These are phyloP conservation scores for Beauveria sp. DNA, from an alignment of 2,329 filamentous ascomycete genomes.

Conservation along the genomic window DNA sequence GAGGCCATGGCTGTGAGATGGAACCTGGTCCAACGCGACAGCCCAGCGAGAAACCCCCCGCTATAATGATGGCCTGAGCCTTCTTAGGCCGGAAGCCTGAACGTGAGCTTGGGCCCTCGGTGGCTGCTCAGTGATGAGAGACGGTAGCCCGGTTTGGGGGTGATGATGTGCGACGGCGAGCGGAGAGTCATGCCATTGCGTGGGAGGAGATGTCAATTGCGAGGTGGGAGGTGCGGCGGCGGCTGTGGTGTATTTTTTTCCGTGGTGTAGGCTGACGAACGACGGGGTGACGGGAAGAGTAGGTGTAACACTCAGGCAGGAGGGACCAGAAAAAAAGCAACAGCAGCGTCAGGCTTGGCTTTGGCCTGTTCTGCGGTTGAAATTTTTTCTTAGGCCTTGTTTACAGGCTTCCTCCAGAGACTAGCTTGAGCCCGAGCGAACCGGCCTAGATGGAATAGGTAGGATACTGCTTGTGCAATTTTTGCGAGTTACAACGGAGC, in stretches of 20 bases:
- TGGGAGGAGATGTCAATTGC: slow-evolving; percentile 1
- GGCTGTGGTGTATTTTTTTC: slow-evolving; percentile 4
- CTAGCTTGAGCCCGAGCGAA: background rate
- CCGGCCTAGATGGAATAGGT: background rate
- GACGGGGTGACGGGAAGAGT: background rate
- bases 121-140: slow-evolving; percentile 4
- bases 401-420: background rate
- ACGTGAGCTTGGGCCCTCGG: slow-evolving; percentile 6
- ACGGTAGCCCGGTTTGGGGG: background rate
- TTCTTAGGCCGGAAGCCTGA: slow-evolving; percentile 8
- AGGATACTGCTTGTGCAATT: background rate
- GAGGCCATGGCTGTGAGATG: slow-evolving; percentile 12
- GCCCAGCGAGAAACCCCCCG: slow-evolving; percentile 7
- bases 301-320: background rate
- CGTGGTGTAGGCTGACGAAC: slow-evolving; percentile 1
- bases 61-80: slow-evolving; percentile 11
- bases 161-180: background rate
- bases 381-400: background rate
- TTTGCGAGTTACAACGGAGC: background rate
- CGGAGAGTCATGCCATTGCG: slow-evolving; percentile 8
- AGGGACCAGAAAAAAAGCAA: background rate
- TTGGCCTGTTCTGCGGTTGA: background rate
- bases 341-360: background rate
- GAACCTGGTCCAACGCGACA: slow-evolving; percentile 11
- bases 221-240: slow-evolving; percentile 1